Base-by-base conservation (phyloP, 2,329 filamentous ascomycete species). In the Fusarium proliferatum region DNA sequence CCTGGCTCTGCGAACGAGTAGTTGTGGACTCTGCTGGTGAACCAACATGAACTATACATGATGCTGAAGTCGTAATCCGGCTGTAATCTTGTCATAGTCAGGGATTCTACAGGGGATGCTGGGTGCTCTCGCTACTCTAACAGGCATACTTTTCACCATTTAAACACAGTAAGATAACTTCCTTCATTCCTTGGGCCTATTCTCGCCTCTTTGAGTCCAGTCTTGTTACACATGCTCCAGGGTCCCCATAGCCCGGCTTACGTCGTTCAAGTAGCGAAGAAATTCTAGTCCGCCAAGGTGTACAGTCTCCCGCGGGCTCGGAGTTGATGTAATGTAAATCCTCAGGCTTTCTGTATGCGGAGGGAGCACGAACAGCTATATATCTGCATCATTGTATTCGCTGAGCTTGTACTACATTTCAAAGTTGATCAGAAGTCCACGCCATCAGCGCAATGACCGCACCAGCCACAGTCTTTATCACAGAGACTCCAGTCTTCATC, bases 71-170 rank as follows among this genome's bases (percentile, higher is more conserved):
- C 41, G 4, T 10, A 23, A 23, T 43, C n/a, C 21, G 23, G 41
- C n/a, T 46, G 11, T 23, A 21, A 12, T 21, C 5, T 10, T 28
- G 1, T 21, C 11, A 28, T 28, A 3, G 9, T 28, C 5, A 21
- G 1, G 5, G 43, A 8, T 9, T 46, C 43, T 28, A 8, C 3
- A 9, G 17, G 11, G 1, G 12, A 46, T 28, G 2, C 4, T 43
- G 6, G 9, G 42, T 4, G 23, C 42, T 45, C 16, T 26, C 17
- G 8, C 23, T 28, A 28, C 8, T 46, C 17, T 46, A 10, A 17
- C 5, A 28, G 5, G 8, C 17, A 28, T 28, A 0, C 5, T 21
- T 10, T 9, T 2, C 17, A 15, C 1, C 4, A 28, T 46, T 13
- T 28, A 19, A 45, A 12, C 12, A 26, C 43, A 46, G 4, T 0